Percentiles rank a stretch among this genome's conserved stretches.
phyloP scores from a whole-genome alignment of 2,329 filamentous ascomycete species.

The Aspergillus quadrilineatus region DNA sequence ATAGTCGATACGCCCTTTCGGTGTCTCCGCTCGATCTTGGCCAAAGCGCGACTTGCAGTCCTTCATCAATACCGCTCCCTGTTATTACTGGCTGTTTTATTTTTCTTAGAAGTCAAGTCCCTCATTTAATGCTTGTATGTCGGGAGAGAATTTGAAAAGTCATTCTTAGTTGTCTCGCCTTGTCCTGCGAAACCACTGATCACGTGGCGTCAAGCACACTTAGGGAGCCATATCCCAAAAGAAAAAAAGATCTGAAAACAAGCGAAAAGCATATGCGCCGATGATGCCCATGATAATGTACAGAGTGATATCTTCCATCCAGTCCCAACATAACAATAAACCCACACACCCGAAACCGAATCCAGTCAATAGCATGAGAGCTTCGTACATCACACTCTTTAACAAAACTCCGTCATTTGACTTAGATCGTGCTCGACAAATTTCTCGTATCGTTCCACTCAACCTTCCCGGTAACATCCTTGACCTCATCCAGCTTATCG shows the following conservation, averaged over 20 bases:
- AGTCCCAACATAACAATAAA: slow-evolving; percentile 29
- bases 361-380: neutral
- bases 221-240: neutral
- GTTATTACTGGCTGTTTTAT: no score
- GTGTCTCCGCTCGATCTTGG: no score
- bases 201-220: neutral
- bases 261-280: slow-evolving; percentile 27
- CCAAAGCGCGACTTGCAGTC: no score
- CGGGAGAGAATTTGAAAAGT: neutral
- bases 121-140: no score
- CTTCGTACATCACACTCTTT: no score
- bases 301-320: slow-evolving; percentile 19
- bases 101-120: no score
- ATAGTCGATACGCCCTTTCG: no score
- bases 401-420: neutral
- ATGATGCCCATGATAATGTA: slow-evolving; percentile 29
- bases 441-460: slow-evolving; percentile 49
- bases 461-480: slow-evolving; percentile 56
- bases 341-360: slow-evolving; percentile 11
- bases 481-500: slow-evolving; percentile 61
- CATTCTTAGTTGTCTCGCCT: neutral
- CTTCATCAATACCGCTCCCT: no score
- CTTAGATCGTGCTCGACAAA: slow-evolving; percentile 29
- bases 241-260: neutral
- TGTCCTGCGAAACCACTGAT: neutral